Evolutionary conservation across 257 asterid genomes (phyloP).

Genomic region (Solanum lignicaule): DNA sequence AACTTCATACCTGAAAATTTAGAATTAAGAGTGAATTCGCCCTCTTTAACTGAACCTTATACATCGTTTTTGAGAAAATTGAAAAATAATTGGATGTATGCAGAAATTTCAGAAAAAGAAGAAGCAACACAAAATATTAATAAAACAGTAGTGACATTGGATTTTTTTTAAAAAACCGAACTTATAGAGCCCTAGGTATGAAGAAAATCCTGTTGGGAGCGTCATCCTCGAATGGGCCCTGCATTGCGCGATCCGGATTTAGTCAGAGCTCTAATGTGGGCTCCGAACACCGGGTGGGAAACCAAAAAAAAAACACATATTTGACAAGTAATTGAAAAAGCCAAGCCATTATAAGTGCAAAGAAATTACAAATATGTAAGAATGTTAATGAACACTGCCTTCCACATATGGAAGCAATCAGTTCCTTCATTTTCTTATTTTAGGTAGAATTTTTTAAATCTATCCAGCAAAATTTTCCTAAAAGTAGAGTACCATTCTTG

Average conservation of each 20-base stretch:
- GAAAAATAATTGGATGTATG: too few species aligned
- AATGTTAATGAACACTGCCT: not conserved
- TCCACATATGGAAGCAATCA: not conserved
- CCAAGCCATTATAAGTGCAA: not conserved
- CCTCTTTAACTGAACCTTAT: not conserved
- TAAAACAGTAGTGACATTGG: too few species aligned
- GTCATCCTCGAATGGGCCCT: too few species aligned
- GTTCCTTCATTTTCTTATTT: not conserved
- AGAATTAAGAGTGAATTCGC: not conserved
- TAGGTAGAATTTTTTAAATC: not conserved
- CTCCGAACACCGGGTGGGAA: too few species aligned
- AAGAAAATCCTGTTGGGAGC: too few species aligned
- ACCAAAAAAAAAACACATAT: not conserved
- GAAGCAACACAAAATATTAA: too few species aligned
- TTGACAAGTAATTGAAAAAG: not conserved
- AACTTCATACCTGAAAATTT: not conserved
- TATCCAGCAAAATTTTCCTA: not conserved
- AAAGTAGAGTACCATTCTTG: not conserved
- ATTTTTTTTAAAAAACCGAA: too few species aligned
- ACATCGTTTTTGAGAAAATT: too few species aligned
- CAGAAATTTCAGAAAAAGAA: too few species aligned
- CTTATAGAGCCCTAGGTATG: too few species aligned
- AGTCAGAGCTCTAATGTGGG: too few species aligned
- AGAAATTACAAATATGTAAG: not conserved
- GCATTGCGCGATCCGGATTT: too few species aligned